phyloP scores from a whole-genome alignment of 2,329 filamentous ascomycete species.

The Aspergillus carbonarius region DNA sequence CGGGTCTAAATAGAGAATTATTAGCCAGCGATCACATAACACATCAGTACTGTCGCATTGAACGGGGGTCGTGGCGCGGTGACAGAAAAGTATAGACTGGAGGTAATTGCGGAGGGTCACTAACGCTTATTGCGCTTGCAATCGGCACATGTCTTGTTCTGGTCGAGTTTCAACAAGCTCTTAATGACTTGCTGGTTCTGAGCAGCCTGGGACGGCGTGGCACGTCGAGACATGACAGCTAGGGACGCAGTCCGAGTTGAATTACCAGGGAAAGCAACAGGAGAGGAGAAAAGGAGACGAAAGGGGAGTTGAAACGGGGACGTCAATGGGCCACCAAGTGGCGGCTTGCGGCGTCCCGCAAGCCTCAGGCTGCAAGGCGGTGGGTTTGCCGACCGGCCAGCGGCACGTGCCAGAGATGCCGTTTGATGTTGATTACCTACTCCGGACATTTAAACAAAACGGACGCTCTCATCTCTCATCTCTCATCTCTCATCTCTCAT shows the following conservation, averaged over 20 bases:
- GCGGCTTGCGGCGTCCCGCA: slow-evolving; percentile 27
- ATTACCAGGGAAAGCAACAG: slow-evolving; percentile 13
- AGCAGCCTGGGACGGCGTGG: slow-evolving; percentile 81
- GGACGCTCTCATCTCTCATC: background rate
- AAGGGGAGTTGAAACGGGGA: slow-evolving; percentile 10
- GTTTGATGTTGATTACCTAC: background rate
- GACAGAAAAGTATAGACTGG: background rate
- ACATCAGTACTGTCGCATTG: background rate
- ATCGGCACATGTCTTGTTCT: slow-evolving; percentile 95
- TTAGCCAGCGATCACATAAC: slow-evolving; percentile 14
- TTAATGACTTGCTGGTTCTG: slow-evolving; percentile 95
- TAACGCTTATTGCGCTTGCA: slow-evolving; percentile 98
- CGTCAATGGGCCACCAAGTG: slow-evolving; percentile 26
- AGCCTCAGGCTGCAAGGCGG: slow-evolving; percentile 24
- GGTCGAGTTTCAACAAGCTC: slow-evolving; percentile 87
- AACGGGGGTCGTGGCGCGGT: background rate
- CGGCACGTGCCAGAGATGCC: slow-evolving; percentile 25
- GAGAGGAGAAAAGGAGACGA: slow-evolving; percentile 9
- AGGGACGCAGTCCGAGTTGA: slow-evolving; percentile 8
- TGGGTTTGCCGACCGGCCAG: slow-evolving; percentile 17
- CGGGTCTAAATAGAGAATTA: slow-evolving; percentile 62
- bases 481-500: background rate
- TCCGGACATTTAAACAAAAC: background rate
- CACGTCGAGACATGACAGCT: slow-evolving; percentile 44
- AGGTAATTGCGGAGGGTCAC: slow-evolving; percentile 34